Percentiles rank a stretch among this genome's conserved stretches.
phyloP scores from a whole-genome alignment of 768 basidiomycete genomes.

The Russula ochroleuca region DNA sequence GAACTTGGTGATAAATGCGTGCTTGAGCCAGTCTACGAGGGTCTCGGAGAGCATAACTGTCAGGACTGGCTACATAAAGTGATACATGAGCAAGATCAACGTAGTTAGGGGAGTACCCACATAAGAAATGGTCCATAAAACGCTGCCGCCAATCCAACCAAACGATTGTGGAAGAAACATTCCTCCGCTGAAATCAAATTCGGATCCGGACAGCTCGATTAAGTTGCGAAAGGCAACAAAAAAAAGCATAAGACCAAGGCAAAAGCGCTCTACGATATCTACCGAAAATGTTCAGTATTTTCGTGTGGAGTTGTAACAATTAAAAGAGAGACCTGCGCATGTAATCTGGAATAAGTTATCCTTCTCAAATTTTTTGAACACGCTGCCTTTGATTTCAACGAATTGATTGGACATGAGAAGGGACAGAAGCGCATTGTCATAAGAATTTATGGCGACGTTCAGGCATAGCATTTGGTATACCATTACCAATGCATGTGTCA shows the following conservation, averaged over 20 bases:
- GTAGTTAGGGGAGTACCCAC: slow-evolving; percentile 43
- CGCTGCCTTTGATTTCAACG: slow-evolving; percentile 98
- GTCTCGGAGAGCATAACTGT: slow-evolving; percentile 90
- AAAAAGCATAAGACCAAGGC: slow-evolving; percentile 82
- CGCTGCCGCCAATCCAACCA: slow-evolving; percentile 75
- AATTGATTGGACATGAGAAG: slow-evolving; percentile 97
- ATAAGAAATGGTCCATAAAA: slow-evolving; percentile 85
- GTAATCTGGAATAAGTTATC: slow-evolving; percentile 98
- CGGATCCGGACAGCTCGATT: slow-evolving; percentile 88
- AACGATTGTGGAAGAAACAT: slow-evolving; percentile 78
- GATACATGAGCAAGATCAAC: slow-evolving; percentile 5
- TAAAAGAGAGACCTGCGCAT: slow-evolving; percentile 70
- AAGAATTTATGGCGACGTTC: slow-evolving; percentile 97
- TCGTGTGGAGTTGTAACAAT: not conserved
- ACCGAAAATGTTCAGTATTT: slow-evolving; percentile 9
- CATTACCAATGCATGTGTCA: slow-evolving; percentile 88
- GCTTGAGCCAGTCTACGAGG: slow-evolving; percentile 97
- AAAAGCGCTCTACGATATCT: slow-evolving; percentile 99
- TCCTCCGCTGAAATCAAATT: slow-evolving; percentile 70
- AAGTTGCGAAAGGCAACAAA: slow-evolving; percentile 92
- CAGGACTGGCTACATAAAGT: slow-evolving; percentile 67
- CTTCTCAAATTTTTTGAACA: slow-evolving; percentile 99
- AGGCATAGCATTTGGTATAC: slow-evolving; percentile 92
- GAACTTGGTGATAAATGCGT: slow-evolving; percentile 99
- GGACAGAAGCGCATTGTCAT: slow-evolving; percentile 91